phyloP scores from a whole-genome alignment of 352 stramenopile species.

The Elongisporangium anandrum region DNA sequence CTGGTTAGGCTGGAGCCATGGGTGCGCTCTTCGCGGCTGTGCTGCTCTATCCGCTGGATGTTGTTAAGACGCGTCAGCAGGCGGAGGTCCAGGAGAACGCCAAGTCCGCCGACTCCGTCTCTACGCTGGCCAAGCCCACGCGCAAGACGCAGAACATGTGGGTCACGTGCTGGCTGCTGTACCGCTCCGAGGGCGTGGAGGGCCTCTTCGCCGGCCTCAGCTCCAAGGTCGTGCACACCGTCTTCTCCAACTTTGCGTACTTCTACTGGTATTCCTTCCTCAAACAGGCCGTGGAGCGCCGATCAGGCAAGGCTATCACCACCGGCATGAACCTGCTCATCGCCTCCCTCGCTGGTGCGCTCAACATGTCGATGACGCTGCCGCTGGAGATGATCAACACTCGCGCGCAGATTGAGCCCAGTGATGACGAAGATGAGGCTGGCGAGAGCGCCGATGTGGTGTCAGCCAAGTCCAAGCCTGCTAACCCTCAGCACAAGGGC shows the following conservation, averaged over 20 bases:
- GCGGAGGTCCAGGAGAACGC: constrained; percentile 32
- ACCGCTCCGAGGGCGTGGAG: constrained; percentile 51
- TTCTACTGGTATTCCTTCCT: constrained; percentile 87
- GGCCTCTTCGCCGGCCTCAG: constrained; percentile 65
- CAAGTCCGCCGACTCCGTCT: constrained; percentile 10
- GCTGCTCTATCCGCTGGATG: constrained; percentile 70
- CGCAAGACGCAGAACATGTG: constrained; percentile 49
- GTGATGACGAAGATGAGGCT: constrained; percentile 35
- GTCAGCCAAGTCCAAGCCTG: constrained; percentile 2
- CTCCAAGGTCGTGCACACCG: constrained; percentile 75
- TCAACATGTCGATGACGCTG: constrained; percentile 87
- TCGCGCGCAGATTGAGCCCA: constrained; percentile 64
- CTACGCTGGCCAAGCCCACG: constrained; percentile 16
- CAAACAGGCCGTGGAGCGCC: constrained; percentile 56
- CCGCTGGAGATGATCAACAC: constrained; percentile 87
- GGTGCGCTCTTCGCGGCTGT: constrained; percentile 72
- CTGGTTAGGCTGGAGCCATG: constrained; percentile 55
- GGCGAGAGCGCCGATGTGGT: constrained; percentile 7
- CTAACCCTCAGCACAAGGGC: constrained; percentile 17
- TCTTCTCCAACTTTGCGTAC: constrained; percentile 78
- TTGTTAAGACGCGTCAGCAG: constrained; percentile 75
- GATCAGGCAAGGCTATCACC: constrained; percentile 35
- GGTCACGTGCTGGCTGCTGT: constrained; percentile 59
- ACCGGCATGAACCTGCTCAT: constrained; percentile 72
- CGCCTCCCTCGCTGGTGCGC: constrained; percentile 68